These are phyloP conservation scores for Purpureocillium lavendulum DNA, from an alignment of 2,329 filamentous ascomycete species.

Conservation along the genomic window DNA sequence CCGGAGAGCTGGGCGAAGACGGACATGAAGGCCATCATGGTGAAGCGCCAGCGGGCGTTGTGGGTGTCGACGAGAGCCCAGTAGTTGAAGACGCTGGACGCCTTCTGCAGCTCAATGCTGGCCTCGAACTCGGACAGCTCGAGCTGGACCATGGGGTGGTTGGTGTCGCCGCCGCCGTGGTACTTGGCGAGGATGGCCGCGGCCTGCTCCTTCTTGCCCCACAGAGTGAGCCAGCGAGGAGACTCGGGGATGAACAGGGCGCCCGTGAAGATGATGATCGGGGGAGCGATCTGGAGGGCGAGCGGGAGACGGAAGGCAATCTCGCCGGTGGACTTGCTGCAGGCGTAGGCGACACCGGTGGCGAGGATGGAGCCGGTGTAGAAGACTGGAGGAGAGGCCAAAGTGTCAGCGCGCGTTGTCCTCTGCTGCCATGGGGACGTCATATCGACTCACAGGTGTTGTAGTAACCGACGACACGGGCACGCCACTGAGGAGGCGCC, in stretches of 20 bases:
- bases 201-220: slow-evolving; percentile 26
- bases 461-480: slow-evolving; percentile 29
- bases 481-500: slow-evolving; percentile 44
- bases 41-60: slow-evolving; percentile 39
- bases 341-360: slow-evolving; percentile 44
- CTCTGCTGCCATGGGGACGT: too few relatives aligned
- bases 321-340: slow-evolving; percentile 23
- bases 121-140: slow-evolving; percentile 30
- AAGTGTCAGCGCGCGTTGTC: background rate
- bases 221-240: slow-evolving; percentile 31
- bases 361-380: slow-evolving; percentile 45
- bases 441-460: slow-evolving; percentile 21
- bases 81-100: slow-evolving; percentile 39
- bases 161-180: slow-evolving; percentile 21
- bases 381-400: slow-evolving; percentile 13
- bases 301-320: slow-evolving; percentile 28
- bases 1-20: slow-evolving; percentile 47
- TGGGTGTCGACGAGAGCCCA: slow-evolving; percentile 39
- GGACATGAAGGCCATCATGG: slow-evolving; percentile 42
- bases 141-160: slow-evolving; percentile 28
- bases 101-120: slow-evolving; percentile 33
- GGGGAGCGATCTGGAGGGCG: slow-evolving; percentile 28
- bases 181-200: slow-evolving; percentile 24
- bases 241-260: slow-evolving; percentile 31
- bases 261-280: slow-evolving; percentile 22